Base-by-base conservation (phyloP, 768 basidiomycete species). In the Russula earlei region DNA sequence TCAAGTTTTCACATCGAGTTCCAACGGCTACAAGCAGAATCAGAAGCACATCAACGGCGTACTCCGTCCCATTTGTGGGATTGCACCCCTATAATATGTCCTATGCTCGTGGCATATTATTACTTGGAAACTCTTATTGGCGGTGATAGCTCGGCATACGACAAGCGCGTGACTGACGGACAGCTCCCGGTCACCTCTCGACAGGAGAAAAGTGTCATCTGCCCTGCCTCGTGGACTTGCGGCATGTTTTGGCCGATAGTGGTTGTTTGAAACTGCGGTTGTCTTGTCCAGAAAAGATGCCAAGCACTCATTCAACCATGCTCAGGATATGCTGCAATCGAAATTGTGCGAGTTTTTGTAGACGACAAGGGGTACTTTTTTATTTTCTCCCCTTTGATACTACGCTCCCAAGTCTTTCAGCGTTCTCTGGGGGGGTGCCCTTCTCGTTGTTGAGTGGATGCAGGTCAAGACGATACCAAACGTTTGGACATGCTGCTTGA, bases 1-100 rank as follows among this genome's bases (percentile, higher is more conserved):
- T 0, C 69, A 79, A 50, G 74, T 81, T 7, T 87, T 86, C 63
- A 85, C 83, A 10, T 73, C 79, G 0, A 82, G 83, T 9, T 61
- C 65, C 0, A 77, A 81, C 61, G 83, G 85, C 14, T 71, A 77
- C 37, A 74, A 78, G 58, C 70, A 82, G 53, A 86, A 86, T 60
- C 72, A 70, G 48, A 66, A 64, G 42, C 79, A 85, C 62, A 82
- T 84, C 53, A 83, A 84, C 55, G 59, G 82, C 72, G 37, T 27
- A 37, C 15, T 4, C 24, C 6, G 49, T 24, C 45, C 50, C 12
- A 24, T 25, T 44, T 24, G 44, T 60, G 29, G 15, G 56, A 43
- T 42, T 14, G 22, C 48, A 20, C 20, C 15, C 4, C 46, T 5
- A 31, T 46, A 22, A 29, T 36, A 19, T 22, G 3, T 37, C 24